Percentiles rank a stretch among this genome's conserved stretches.
Conservation (phyloP, 129 eudicot species). For the Flaveria trinervia region DNA sequence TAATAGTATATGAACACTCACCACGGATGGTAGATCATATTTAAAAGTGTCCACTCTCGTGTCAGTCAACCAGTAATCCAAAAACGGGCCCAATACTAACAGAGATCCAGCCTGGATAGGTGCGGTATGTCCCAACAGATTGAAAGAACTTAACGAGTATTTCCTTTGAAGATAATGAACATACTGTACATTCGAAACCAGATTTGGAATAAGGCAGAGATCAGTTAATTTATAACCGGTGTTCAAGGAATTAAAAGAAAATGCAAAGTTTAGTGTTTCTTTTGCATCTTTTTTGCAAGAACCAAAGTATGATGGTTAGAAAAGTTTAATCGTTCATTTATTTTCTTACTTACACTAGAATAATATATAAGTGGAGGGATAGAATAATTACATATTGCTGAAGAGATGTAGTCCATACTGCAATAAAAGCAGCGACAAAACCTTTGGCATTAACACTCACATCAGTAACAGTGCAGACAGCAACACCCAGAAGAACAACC, state of each 20-base stretch:
- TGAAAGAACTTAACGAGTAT: slow-evolving; percentile 81
- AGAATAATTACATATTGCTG: slow-evolving; percentile 72
- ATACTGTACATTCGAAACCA: slow-evolving; percentile 53
- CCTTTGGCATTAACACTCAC: slow-evolving; percentile 81
- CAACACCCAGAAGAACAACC: slow-evolving; percentile 80
- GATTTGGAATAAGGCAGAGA: not conserved
- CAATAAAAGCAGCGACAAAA: slow-evolving; percentile 69
- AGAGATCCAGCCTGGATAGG: slow-evolving; percentile 87
- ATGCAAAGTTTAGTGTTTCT: not conserved
- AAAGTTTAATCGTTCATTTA: no score
- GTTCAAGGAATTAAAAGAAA: not conserved
- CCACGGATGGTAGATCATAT: slow-evolving; percentile 54
- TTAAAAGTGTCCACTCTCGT: slow-evolving; percentile 63
- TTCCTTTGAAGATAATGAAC: slow-evolving; percentile 86
- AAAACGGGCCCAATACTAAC: slow-evolving; percentile 77
- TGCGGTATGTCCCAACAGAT: slow-evolving; percentile 90
- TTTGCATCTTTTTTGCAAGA: not conserved
- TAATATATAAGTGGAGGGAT: slow-evolving; percentile 4
- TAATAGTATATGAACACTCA: slow-evolving; percentile 39
- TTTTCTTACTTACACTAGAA: not conserved
- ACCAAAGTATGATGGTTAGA: not conserved
- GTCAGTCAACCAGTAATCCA: slow-evolving; percentile 82
- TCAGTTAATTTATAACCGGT: not conserved
- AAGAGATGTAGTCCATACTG: slow-evolving; percentile 79
- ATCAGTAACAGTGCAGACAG: slow-evolving; percentile 84